Evolutionary conservation across 1,284 basidiomycete species (phyloP), one percentile per base, ranked within the genome.

Genomic region (Cystobasidium pallidum): DNA sequence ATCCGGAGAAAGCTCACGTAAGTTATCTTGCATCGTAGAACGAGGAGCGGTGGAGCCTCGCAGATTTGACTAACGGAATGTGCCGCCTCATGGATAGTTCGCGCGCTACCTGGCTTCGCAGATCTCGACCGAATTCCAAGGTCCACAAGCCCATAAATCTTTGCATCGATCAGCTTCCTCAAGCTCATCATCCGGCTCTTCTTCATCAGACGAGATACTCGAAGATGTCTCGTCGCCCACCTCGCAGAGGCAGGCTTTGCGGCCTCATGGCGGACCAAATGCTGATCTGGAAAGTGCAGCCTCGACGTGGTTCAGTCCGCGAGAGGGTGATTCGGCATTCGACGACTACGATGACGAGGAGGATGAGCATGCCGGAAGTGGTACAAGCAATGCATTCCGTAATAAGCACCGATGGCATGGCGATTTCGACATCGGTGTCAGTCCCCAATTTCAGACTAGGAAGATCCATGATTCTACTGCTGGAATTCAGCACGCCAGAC

Each of bases 71-170:
- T n/a, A n/a, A n/a, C n/a, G n/a, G n/a, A n/a, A n/a, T n/a, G n/a
- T n/a, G n/a, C n/a, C n/a, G n/a, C n/a, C n/a, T n/a, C n/a, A n/a
- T n/a, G n/a, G n/a, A n/a, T 77, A 91, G 89, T 91, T 91, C 79
- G 87, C 88, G 49, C 84, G 86, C 24, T 73, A 67, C 39, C 65
- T 73, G 0, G 64, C 66, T 26, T 43, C 66, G n/a, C 76, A 88
- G 86, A 87, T 89, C 76, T 76, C 86, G 1, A 88, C 89, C 75
- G 78, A 80, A 17, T 85, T 86, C 15, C 75, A 79, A 8, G 76
- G 79, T 68, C 55, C 78, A 6, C 76, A 82, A 1, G 45, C 72
- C 76, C 73, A 77, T 72, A 54, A 75, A 78, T 30, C 45, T 11
- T 24, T 52, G 4, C 79, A 65, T 80, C 75, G 34, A n/a, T 63